Evolutionary conservation across 2,329 filamentous ascomycete species (phyloP), one percentile per base, ranked within the genome.

Genomic region (Cladosporium sp.): DNA sequence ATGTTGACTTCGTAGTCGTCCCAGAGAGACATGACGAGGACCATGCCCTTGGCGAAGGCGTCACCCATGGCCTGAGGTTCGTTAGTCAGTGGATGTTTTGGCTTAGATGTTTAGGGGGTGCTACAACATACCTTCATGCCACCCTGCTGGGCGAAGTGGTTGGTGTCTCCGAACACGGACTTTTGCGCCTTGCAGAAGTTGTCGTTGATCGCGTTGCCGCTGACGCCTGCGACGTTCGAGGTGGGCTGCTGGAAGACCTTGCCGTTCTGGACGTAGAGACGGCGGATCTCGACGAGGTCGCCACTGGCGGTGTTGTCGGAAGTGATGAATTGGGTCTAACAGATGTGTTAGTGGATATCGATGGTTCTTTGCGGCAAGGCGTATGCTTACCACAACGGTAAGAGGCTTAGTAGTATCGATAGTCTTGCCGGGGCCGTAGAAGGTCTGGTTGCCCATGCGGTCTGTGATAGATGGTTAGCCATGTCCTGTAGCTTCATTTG

Each of bases 1-100:
- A 88, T 88, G 70, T 84, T 77, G 61, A 78, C 70, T 6, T 78
- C 68, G 68, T 86, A 78, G 69, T 87, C 84, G 62, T 85, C 80
- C 80, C 80, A 83, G 51, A 83, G 69, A 19, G 72, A 76, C 73
- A 86, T 75, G 57, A 84, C 81, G 12, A 86, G 73, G 32, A 84
- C 82, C 78, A 85, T 82, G 30, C 80, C 81, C 27, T 73, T 59
- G 5, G 66, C 63, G 35, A 85, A 67, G 19, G 79, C 81, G 1
- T 69, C 63, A 54, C 75, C 73, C 75, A 86, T 80, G 36, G 67
- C 67, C 5, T 70, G 62, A n/a, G n/a, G n/a, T n/a, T n/a, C 35
- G n/a, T 38, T 38, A 12, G 35, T 38, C 8, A 38, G 19, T n/a
- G 8, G 35, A 9, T 19, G 15, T 12, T 15, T 38, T n/a, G 35